Evolutionary conservation across 176 grass and related monocot species (phyloP).

Genomic region (Ampelocalamus luodianensis): DNA sequence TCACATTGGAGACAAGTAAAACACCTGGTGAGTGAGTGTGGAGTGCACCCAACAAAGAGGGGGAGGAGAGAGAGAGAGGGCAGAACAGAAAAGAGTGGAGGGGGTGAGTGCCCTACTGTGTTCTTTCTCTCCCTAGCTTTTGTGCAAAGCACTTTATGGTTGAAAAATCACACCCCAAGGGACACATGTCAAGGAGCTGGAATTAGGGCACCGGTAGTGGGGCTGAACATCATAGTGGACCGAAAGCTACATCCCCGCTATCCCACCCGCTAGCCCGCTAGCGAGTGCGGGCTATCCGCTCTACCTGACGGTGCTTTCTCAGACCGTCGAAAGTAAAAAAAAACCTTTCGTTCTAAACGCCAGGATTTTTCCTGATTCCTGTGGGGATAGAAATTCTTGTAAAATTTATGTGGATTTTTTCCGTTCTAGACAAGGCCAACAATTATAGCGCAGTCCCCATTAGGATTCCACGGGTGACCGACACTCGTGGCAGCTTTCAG

Average conservation of each 20-base stretch:
- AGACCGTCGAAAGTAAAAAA: rapidly evolving
- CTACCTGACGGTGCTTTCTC: background rate
- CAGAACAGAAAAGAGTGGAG: background rate
- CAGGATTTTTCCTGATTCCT: background rate
- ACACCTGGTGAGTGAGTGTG: conserved; percentile 44
- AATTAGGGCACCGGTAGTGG: conserved; percentile 17
- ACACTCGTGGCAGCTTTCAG: conserved; percentile 36
- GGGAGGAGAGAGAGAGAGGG: background rate
- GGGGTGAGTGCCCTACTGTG: conserved; percentile 19
- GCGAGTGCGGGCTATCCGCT: background rate
- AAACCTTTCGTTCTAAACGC: background rate
- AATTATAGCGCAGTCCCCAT: background rate
- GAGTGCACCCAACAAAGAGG: conserved; percentile 50
- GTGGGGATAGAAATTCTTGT: background rate
- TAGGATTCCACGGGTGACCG: background rate
- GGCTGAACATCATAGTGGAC: background rate
- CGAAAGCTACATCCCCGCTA: background rate
- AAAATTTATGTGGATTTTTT: background rate
- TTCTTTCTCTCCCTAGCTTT: background rate
- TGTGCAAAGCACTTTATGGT: conserved; percentile 43
- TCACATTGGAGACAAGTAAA: background rate
- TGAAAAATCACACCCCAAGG: conserved; percentile 18
- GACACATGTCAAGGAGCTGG: conserved; percentile 30
- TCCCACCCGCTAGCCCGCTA: background rate
- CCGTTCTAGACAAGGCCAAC: too few species aligned